Conservation (phyloP, 352 stramenopile species). For the Elongisporangium senticosum region DNA sequence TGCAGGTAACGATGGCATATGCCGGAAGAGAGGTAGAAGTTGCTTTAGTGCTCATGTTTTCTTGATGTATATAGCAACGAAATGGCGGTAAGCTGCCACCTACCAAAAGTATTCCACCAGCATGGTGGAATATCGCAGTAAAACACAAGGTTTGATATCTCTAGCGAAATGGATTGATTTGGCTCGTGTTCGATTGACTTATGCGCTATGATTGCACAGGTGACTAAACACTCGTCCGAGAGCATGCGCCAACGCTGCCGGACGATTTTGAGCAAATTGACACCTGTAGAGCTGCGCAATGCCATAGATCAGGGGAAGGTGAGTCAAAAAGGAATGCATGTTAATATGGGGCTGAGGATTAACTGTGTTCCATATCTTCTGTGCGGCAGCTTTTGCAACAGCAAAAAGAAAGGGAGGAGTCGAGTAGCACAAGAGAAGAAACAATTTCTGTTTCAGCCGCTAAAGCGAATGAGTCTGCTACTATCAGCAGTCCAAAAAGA, state of each 20-base stretch:
- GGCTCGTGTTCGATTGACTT: background rate
- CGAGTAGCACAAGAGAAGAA: background rate
- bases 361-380: background rate
- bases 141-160: background rate
- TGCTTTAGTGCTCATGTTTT: background rate
- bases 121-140: constrained; percentile 3
- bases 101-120: constrained; percentile 11
- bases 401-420: constrained; percentile 1
- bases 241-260: constrained; percentile 57
- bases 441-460: background rate
- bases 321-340: background rate
- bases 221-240: constrained; percentile 24
- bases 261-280: constrained; percentile 35
- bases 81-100: constrained; percentile 3
- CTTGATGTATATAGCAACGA: background rate
- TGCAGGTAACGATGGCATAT: constrained; percentile 10
- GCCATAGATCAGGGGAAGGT: constrained; percentile 25
- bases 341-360: background rate
- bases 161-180: background rate
- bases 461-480: background rate
- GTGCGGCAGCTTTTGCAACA: background rate
- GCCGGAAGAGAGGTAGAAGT: background rate
- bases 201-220: constrained; percentile 1
- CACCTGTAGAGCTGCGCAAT: constrained; percentile 19
- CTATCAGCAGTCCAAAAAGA: background rate